A percentile compares a stretch with the other conserved stretches of the same genome.
Evolutionary conservation across 2,329 filamentous ascomycete species (phyloP).

Genomic region (Elsinoe perseae): DNA sequence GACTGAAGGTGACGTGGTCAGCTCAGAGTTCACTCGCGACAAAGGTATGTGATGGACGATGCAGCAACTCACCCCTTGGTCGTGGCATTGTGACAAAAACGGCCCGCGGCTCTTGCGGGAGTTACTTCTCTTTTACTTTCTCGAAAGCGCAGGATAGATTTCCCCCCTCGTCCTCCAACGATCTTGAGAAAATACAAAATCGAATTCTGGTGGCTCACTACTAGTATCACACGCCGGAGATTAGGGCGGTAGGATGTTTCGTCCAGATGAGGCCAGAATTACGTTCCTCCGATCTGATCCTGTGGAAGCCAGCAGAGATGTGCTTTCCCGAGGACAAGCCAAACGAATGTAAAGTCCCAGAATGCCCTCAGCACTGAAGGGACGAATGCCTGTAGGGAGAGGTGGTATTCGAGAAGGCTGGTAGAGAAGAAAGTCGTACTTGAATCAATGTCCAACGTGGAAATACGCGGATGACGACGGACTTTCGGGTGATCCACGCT

Average conservation of each 20-base stretch:
- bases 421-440: not conserved
- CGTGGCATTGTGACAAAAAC: slow-evolving; percentile 16
- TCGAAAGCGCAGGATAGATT: not conserved
- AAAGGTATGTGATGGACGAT: slow-evolving; percentile 3
- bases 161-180: not conserved
- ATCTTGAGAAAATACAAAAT: not conserved
- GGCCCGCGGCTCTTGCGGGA: slow-evolving; percentile 10
- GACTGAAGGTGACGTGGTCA: slow-evolving; percentile 13
- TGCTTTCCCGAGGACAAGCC: not conserved
- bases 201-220: no score
- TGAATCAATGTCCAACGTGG: not conserved
- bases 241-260: not conserved
- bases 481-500: slow-evolving; percentile 4
- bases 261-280: slow-evolving; percentile 12
- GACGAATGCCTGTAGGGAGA: not conserved
- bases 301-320: not conserved
- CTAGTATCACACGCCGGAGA: no score
- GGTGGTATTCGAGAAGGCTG: not conserved
- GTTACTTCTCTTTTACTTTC: slow-evolving; percentile 7
- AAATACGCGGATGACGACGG: slow-evolving; percentile 12
- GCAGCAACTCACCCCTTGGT: slow-evolving; percentile 14
- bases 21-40: not conserved
- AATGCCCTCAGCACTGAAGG: not conserved
- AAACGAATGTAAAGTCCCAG: slow-evolving; percentile 10
- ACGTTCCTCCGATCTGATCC: not conserved